Conservation (phyloP, 1,139 yeast genomes). For the Nadsonia commutata region DNA sequence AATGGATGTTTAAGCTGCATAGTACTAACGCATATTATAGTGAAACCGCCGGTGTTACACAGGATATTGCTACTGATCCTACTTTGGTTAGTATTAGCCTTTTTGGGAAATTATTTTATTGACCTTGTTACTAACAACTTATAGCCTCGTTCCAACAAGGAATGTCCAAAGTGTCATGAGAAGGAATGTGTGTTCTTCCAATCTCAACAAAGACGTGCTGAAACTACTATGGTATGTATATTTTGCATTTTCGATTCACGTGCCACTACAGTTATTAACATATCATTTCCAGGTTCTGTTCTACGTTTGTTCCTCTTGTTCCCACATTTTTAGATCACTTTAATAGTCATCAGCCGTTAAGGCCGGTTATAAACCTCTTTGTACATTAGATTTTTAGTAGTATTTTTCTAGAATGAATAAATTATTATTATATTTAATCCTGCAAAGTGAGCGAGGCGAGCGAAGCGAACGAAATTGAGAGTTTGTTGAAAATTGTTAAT, state of each 20-base stretch:
- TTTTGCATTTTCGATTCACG: neutral
- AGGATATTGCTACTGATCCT: slow-evolving; percentile 92
- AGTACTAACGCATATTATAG: neutral
- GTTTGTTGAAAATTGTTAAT: no score
- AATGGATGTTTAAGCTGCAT: neutral
- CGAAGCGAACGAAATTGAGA: no score
- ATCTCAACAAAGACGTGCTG: slow-evolving; percentile 86
- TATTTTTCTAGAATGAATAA: neutral
- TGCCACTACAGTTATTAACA: neutral
- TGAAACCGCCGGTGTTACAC: slow-evolving; percentile 96
- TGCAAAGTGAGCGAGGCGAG: no score
- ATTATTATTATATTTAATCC: no score
- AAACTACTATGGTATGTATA: slow-evolving; percentile 60
- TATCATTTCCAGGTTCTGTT: slow-evolving; percentile 33
- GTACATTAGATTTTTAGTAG: slow-evolving; percentile 1
- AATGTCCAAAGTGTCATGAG: slow-evolving; percentile 79
- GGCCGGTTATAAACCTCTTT: neutral
- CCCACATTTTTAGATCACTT: slow-evolving; percentile 39
- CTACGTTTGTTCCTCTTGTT: slow-evolving; percentile 81
- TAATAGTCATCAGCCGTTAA: neutral
- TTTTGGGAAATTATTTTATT: slow-evolving; percentile 4
- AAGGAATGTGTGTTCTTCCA: slow-evolving; percentile 93
- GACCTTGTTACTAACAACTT: no score
- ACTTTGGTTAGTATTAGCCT: slow-evolving; percentile 32
- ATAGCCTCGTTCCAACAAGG: slow-evolving; percentile 74